phyloP scores from a whole-genome alignment of 495 filamentous ascomycete species.

The Penicillium lagena region DNA sequence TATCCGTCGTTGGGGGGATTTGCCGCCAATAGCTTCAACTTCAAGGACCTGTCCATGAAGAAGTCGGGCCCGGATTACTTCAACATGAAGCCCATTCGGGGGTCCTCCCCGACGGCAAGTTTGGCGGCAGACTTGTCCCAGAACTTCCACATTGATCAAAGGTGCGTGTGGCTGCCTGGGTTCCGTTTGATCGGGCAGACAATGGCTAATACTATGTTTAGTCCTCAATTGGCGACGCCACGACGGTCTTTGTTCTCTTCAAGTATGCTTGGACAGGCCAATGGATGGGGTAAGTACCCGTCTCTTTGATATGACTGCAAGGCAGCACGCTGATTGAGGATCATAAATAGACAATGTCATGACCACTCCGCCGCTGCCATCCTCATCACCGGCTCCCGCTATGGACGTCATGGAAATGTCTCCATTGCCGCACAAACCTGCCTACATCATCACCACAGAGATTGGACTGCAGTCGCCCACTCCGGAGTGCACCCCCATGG shows the following conservation, averaged over 20 bases:
- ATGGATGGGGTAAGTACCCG: conserved; percentile 64
- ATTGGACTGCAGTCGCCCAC: conserved; percentile 64
- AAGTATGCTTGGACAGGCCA: conserved; percentile 59
- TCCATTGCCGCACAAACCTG: conserved; percentile 82
- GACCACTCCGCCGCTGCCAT: conserved; percentile 77
- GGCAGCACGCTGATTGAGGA: conserved; percentile 6
- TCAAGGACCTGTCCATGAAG: conserved; percentile 67
- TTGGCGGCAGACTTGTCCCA: conserved; percentile 90
- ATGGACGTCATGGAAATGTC: conserved; percentile 90
- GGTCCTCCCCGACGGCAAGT: conserved; percentile 85
- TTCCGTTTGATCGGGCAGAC: too few relatives aligned
- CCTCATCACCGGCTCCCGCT: conserved; percentile 72
- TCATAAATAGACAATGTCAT: conserved; percentile 49
- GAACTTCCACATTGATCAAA: conserved; percentile 91
- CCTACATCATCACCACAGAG: conserved; percentile 50
- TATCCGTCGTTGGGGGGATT: conserved; percentile 50
- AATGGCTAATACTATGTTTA: conserved; percentile 38
- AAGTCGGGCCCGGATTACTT: conserved; percentile 59
- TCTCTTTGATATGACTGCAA: neutral
- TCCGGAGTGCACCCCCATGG: conserved; percentile 44
- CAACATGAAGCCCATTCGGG: conserved; percentile 69
- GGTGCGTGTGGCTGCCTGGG: conserved; percentile 43
- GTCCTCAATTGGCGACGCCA: conserved; percentile 86
- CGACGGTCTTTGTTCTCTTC: conserved; percentile 89
- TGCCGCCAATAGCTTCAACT: conserved; percentile 62